These are phyloP conservation scores for Strigomonas culicis DNA, from an alignment of 208 protist genomes.

Conservation along the genomic window DNA sequence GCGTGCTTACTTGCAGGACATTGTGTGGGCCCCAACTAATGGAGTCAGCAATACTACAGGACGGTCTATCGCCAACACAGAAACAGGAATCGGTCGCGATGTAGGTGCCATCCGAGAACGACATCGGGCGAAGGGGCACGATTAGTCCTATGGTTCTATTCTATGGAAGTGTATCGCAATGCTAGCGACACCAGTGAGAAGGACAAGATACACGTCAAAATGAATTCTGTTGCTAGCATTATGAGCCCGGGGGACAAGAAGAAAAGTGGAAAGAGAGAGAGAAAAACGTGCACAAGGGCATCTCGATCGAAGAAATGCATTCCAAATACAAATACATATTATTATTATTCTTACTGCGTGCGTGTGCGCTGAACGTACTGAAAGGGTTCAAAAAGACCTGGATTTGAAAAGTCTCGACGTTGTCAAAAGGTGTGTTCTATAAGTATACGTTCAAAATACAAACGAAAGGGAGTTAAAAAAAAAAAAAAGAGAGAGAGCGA, in stretches of 20 bases:
- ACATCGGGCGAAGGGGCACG: constrained; percentile 7
- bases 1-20: constrained; percentile 64
- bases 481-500: constrained; percentile 15
- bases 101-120: neutral
- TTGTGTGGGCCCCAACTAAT: constrained; percentile 73
- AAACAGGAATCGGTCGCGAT: neutral
- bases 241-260: neutral
- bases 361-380: neutral
- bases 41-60: constrained; percentile 8
- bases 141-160: constrained; percentile 3
- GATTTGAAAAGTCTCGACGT: neutral
- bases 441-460: constrained; percentile 2
- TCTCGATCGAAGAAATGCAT: neutral
- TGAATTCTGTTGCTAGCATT: neutral
- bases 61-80: neutral
- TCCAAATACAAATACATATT: neutral
- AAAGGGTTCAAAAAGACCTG: too few species aligned
- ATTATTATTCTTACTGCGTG: neutral
- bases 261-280: constrained; percentile 13
- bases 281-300: constrained; percentile 1
- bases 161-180: neutral
- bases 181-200: neutral
- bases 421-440: constrained; percentile 2
- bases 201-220: neutral
- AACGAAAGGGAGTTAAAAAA: constrained; percentile 10